A percentile compares a stretch with the other conserved stretches of the same genome.
Evolutionary conservation across 495 filamentous ascomycete genomes (phyloP).

Genomic region (Neurospora hispaniola): DNA sequence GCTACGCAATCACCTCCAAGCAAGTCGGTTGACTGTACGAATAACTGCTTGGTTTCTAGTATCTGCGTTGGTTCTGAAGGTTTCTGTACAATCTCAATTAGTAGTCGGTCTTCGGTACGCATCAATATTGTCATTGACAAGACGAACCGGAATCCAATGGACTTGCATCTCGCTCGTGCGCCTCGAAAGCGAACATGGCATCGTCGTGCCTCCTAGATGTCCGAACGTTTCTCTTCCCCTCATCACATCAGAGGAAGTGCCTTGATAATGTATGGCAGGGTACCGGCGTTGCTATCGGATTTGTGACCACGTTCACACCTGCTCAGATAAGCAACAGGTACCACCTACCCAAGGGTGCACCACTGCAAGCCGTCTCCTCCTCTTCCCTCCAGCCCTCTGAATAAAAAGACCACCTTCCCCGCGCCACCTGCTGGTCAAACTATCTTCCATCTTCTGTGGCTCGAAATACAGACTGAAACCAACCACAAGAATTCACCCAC

Average conservation of each 20-base stretch:
- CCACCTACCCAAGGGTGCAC: not conserved
- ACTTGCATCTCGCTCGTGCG: not conserved
- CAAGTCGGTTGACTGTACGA: not conserved
- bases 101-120: not conserved
- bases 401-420: not conserved
- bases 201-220: not conserved
- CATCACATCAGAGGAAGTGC: not conserved
- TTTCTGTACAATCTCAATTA: not conserved
- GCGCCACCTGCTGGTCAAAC: not conserved
- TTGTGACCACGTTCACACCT: not conserved
- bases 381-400: not conserved
- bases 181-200: not conserved
- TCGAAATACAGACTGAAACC: not conserved
- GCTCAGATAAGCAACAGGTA: not conserved
- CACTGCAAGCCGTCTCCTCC: not conserved
- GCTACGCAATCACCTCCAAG: conserved; percentile 2
- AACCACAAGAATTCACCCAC: not conserved
- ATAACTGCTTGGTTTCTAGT: not conserved
- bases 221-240: not conserved
- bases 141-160: not conserved
- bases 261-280: not conserved
- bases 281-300: not conserved
- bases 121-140: not conserved
- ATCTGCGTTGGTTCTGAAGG: not conserved
- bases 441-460: not conserved